Percentiles rank a stretch among this genome's conserved stretches.
Conservation (phyloP, 495 filamentous ascomycete genomes). For the Tuber umbilicatum region DNA sequence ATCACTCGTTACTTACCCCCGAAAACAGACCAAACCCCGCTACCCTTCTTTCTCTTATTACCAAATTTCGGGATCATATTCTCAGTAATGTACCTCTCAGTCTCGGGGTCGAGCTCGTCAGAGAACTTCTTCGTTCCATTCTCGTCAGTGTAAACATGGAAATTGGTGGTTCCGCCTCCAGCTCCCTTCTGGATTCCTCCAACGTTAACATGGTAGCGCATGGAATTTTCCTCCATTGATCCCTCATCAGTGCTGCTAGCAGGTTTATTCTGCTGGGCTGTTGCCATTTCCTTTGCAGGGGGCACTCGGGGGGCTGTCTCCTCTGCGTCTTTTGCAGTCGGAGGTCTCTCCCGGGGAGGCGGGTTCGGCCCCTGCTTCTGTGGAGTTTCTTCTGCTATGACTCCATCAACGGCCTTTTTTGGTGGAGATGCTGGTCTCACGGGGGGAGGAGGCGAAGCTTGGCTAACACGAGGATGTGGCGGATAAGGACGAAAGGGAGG, state of each 20-base stretch:
- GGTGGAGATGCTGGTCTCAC: background rate
- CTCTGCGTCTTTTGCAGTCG: background rate
- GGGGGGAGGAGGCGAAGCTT: background rate
- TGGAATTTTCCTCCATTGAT: conserved; percentile 11
- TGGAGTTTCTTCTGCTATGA: background rate
- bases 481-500: background rate
- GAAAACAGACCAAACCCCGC: conserved; percentile 37
- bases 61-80: conserved; percentile 39
- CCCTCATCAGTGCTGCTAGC: background rate
- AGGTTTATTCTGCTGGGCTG: background rate
- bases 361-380: background rate
- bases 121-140: conserved; percentile 28
- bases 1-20: conserved; percentile 21
- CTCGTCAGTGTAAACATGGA: conserved; percentile 38
- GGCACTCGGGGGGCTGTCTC: background rate
- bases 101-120: conserved; percentile 32
- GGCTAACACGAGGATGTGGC: background rate
- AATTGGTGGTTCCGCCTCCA: conserved; percentile 30
- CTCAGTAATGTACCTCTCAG: conserved; percentile 38
- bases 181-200: conserved; percentile 36
- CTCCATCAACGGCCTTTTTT: background rate
- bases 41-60: conserved; percentile 17
- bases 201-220: conserved; percentile 38
- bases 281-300: background rate
- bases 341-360: background rate